Evolutionary conservation across 163 green algal genomes (phyloP).

Genomic region (Scenedesmus sp.): DNA sequence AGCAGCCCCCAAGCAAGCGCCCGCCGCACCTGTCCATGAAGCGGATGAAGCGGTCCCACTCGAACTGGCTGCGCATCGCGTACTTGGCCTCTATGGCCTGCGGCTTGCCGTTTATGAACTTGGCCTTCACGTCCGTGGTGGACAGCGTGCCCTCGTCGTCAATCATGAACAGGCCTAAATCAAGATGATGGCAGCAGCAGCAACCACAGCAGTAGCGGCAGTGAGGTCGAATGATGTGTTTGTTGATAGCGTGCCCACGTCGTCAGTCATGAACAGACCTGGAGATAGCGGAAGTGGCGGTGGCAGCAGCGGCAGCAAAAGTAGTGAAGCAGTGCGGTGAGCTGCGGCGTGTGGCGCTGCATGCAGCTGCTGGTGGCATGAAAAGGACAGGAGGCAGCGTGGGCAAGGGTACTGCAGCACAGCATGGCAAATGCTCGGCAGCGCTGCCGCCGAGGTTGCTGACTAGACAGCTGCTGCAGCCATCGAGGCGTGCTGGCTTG

Average conservation of each 20-base stretch:
- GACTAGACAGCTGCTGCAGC: no score
- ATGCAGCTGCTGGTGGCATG: no score
- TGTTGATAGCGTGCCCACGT: neutral
- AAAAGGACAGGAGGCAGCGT: no score
- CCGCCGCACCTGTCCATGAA: slow-evolving; percentile 97
- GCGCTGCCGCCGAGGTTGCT: no score
- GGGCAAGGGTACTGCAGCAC: no score
- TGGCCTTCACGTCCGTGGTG: slow-evolving; percentile 96
- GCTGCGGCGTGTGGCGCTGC: no score
- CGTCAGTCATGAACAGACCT: no score
- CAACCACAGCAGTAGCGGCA: neutral
- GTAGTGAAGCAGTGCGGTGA: no score
- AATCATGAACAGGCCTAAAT: slow-evolving; percentile 90
- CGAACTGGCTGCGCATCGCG: slow-evolving; percentile 84
- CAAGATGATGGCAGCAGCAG: neutral
- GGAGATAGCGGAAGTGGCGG: no score
- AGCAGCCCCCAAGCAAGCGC: neutral
- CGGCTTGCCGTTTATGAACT: slow-evolving; percentile 98
- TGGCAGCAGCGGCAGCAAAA: no score
- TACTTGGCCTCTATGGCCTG: slow-evolving; percentile 83
- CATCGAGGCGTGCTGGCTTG: no score
- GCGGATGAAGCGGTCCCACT: slow-evolving; percentile 96
- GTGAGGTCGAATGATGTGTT: neutral
- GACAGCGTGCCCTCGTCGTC: slow-evolving; percentile 93
- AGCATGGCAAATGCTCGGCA: no score